Evolutionary conservation across 768 basidiomycete species (phyloP).

Genomic region (Terana coerulea): DNA sequence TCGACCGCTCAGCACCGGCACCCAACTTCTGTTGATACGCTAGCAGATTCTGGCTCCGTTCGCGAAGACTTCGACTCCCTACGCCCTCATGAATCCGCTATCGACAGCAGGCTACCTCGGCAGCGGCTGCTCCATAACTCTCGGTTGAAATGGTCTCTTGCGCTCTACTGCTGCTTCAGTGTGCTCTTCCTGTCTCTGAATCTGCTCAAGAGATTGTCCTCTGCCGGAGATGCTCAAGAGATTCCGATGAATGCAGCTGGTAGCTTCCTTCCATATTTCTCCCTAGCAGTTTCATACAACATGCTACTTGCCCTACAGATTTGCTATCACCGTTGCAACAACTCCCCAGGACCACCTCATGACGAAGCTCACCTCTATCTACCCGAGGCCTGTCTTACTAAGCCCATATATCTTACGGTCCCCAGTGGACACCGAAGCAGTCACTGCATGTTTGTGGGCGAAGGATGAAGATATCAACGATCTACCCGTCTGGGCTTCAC

Average conservation of each 20-base stretch:
- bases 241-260: no score
- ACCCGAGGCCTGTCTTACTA: slow-evolving; percentile 20
- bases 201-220: background rate
- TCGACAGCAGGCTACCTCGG: no score
- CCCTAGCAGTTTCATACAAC: no score
- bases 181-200: background rate
- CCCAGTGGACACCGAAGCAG: slow-evolving; percentile 4
- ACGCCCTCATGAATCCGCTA: no score
- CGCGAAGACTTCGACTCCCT: no score
- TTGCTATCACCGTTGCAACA: slow-evolving; percentile 12
- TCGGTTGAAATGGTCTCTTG: background rate
- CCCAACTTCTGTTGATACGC: no score
- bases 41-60: no score
- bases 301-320: no score
- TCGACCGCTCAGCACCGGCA: no score
- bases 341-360: slow-evolving; percentile 18
- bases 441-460: slow-evolving; percentile 52
- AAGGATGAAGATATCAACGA: slow-evolving; percentile 32
- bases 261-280: no score
- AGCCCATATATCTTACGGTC: slow-evolving; percentile 18
- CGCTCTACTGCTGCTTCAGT: background rate
- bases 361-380: slow-evolving; percentile 24
- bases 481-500: slow-evolving; percentile 32
- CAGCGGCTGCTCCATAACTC: background rate
- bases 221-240: no score